Evolutionary conservation across 1,284 basidiomycete genomes (phyloP).

Genomic region (Entoloma clypeatum): DNA sequence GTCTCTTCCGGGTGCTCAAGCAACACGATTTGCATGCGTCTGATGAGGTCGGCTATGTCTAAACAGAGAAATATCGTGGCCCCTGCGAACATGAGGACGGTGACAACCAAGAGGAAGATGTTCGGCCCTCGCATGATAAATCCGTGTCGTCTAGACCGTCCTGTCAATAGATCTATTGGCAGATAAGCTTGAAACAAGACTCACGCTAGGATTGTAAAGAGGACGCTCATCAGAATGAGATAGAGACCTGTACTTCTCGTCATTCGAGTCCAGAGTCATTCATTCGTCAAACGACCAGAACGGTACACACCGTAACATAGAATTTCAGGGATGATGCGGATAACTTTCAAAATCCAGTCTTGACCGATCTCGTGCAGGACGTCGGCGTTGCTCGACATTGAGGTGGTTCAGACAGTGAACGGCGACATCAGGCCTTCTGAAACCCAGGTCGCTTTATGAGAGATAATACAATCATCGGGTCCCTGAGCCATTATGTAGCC

Average conservation of each 20-base stretch:
- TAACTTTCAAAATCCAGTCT: slow-evolving; percentile 18
- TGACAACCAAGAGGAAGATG: slow-evolving; percentile 17
- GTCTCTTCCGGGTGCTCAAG: slow-evolving; percentile 18
- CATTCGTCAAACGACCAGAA: background rate
- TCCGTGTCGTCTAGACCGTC: slow-evolving; percentile 8
- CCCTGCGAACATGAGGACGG: slow-evolving; percentile 22
- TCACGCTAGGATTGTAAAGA: slow-evolving; percentile 15
- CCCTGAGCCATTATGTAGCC: too few species aligned
- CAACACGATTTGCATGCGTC: slow-evolving; percentile 23
- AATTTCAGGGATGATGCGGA: slow-evolving; percentile 17
- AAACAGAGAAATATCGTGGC: slow-evolving; percentile 23
- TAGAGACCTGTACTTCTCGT: slow-evolving; percentile 18
- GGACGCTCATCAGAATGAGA: slow-evolving; percentile 16
- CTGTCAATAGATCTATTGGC: background rate
- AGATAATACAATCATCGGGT: too few species aligned
- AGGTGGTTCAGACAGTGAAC: too few species aligned
- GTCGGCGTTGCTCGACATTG: slow-evolving; percentile 15
- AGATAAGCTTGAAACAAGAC: background rate
- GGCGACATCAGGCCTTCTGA: too few species aligned
- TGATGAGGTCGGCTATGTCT: slow-evolving; percentile 22
- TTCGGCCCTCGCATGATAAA: slow-evolving; percentile 10
- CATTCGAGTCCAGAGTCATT: background rate
- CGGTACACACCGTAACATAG: slow-evolving; percentile 17
- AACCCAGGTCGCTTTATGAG: too few species aligned
- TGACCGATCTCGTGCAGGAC: slow-evolving; percentile 15